phyloP scores from a whole-genome alignment of 2,329 filamentous ascomycete species.

The Aureobasidium sp. region DNA sequence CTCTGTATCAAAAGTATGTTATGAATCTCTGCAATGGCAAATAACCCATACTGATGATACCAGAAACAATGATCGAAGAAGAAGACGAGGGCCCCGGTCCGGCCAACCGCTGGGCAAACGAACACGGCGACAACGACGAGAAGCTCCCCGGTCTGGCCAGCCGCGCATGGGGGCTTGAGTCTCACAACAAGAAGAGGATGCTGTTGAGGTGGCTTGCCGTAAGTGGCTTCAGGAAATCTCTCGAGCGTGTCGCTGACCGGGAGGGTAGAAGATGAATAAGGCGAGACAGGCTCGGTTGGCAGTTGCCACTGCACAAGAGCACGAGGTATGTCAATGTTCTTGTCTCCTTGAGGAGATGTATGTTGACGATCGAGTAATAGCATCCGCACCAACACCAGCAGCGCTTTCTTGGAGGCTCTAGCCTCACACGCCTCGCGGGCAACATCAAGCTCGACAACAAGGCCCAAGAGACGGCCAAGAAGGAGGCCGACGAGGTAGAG shows the following conservation, averaged over 20 bases:
- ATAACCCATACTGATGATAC: background rate
- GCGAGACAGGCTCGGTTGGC: no score
- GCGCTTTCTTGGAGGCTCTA: background rate
- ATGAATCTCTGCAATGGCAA: background rate
- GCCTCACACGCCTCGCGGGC: background rate
- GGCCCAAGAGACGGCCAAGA: background rate
- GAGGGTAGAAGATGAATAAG: no score
- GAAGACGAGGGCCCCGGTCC: background rate
- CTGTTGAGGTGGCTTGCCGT: no score
- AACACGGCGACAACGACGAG: background rate
- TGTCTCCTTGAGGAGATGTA: no score
- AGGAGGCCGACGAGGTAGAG: background rate
- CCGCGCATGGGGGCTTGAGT: no score
- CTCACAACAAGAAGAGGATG: no score
- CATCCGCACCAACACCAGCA: background rate
- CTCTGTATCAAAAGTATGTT: background rate
- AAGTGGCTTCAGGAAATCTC: no score
- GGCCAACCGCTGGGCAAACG: background rate
- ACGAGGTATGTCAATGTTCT: no score
- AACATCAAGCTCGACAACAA: background rate
- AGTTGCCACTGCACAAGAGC: no score
- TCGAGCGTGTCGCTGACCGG: no score
- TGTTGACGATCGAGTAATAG: no score
- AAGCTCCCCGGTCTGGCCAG: background rate
- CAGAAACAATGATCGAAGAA: background rate